Base-by-base conservation (phyloP, 2,329 filamentous ascomycete species). In the Aureobasidium leucospermi region DNA sequence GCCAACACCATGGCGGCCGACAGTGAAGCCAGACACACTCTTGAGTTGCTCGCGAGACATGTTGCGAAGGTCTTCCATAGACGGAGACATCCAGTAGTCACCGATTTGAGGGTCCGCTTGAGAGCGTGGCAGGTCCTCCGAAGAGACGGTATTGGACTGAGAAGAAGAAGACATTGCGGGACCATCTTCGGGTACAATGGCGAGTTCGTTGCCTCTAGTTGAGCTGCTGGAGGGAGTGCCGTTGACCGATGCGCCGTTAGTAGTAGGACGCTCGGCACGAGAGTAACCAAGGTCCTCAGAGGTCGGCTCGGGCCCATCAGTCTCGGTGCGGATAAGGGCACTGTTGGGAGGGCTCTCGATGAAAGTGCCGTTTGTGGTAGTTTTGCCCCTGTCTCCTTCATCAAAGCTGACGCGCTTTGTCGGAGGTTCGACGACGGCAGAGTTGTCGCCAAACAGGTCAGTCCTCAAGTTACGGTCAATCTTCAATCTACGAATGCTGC, bases 401-500 rank as follows among this genome's bases (percentile, higher is more conserved):
- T 81, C 82, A 67, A 97, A 99, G 76, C 91, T 96, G 56, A 99
- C 94, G 57, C 88, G 86, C 78, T 96, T 96, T 19, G 49, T 60
- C 42, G 89, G 74, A 49, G 76, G 74, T 61, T 69, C 65, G 45
- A 73, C 65, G 45, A 73, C 68, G 61, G 75, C 72, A 19, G 72
- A 72, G 41, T 73, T 68, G 51, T 75, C 75, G 34, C 68, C 70
- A 67, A 86, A 86, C 1, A 86, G 73, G 63, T 85, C 87, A 60
- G 82, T 91, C 58, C 89, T 84, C 70, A 99, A 80, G 65, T 87
- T 88, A 63, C 90, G 87, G 74, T 96, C 95, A 71, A 99, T 96
- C 57, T 92, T 88, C 60, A 99, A 82, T 72, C 91, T 92, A 78
- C 96, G 96, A 66, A 96, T 84, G 69, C 83, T 89, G 46, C 84